phyloP scores from a whole-genome alignment of 805 yeast genomes.

The Dipodascus geniculatus region DNA sequence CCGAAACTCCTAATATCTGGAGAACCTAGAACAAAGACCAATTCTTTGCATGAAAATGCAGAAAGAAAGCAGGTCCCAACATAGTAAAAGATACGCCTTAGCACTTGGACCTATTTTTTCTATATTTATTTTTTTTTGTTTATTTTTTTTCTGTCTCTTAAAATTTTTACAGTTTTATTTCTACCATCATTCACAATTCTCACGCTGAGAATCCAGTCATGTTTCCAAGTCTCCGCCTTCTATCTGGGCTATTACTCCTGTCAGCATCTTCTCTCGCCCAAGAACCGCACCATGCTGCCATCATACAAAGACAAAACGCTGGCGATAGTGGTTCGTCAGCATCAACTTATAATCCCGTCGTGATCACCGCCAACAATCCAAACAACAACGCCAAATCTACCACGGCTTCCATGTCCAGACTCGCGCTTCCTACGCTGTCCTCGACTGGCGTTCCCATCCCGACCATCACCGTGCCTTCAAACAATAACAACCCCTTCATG shows the following conservation, averaged over 20 bases:
- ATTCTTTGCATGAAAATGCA: background rate
- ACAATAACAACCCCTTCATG: slow-evolving; percentile 55
- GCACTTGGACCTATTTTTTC: background rate
- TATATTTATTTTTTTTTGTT: too few relatives aligned
- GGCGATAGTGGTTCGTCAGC: background rate
- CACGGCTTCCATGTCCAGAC: background rate
- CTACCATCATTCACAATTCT: too few relatives aligned
- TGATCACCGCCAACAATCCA: background rate
- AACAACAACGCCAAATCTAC: background rate
- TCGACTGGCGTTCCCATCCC: slow-evolving; percentile 29
- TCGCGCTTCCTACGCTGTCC: background rate
- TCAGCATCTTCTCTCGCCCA: too few relatives aligned
- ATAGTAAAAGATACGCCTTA: background rate
- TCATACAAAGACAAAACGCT: too few relatives aligned
- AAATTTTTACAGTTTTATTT: too few relatives aligned
- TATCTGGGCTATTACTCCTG: too few relatives aligned
- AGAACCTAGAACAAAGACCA: too few relatives aligned
- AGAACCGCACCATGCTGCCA: too few relatives aligned
- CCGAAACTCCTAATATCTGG: too few relatives aligned
- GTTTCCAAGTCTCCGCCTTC: too few relatives aligned
- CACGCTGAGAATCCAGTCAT: too few relatives aligned
- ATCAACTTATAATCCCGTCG: background rate
- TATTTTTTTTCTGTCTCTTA: background rate
- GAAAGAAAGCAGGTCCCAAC: background rate
- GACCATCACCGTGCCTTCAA: slow-evolving; percentile 44